Evolutionary conservation across 148 eudicot genomes (phyloP), one percentile per base, ranked within the genome.

Genomic region (Rhododendron henanense): DNA sequence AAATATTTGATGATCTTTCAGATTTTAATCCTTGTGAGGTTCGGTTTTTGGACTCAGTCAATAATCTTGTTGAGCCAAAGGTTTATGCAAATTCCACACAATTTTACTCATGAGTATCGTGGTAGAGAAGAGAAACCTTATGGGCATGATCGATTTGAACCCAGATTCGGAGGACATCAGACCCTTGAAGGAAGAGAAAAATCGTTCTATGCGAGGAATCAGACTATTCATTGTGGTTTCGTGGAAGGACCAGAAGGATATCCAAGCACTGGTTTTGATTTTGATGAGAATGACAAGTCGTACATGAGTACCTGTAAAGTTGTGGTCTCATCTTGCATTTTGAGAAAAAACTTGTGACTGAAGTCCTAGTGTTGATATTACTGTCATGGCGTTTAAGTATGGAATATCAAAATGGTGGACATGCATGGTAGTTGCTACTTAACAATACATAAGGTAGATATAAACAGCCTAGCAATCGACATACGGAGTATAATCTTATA

Each of bases 291-390:
- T 85, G 99, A 96, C 86, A 92, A 82, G 81, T 82, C 80, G 25
- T 95, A 87, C 88, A 94, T 93, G 99, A 91, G 86, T 75, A 89
- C 94, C 21, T 96, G 98, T 83, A 75, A 44, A 21, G 90, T 96
- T 85, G 98, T 85, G 67, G 99, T 96, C 31, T 95, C 99, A 44
- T 96, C 99, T 76, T 96, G 99, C 92, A 96, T 95, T 79, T 96
- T 96, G 31, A 4, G 77, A 19, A 45, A 65, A 65, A 67, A 67
- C 16, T n/a, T 21, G 84, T 37, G 35, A 81, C 33, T 61, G 19
- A 39, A 63, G 21, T 4, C 41, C 78, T 19, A 11, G 19, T 39
- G 73, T 16, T 81, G 28, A 37, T 13, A 28, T 82, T 39, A 35
- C 16, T 57, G 50, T n/a, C 61, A 33, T 84, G 85, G 47, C 85